These are phyloP conservation scores for Protomyces pachydermus DNA, from an alignment of 1,139 yeast genomes.

Conservation along the genomic window DNA sequence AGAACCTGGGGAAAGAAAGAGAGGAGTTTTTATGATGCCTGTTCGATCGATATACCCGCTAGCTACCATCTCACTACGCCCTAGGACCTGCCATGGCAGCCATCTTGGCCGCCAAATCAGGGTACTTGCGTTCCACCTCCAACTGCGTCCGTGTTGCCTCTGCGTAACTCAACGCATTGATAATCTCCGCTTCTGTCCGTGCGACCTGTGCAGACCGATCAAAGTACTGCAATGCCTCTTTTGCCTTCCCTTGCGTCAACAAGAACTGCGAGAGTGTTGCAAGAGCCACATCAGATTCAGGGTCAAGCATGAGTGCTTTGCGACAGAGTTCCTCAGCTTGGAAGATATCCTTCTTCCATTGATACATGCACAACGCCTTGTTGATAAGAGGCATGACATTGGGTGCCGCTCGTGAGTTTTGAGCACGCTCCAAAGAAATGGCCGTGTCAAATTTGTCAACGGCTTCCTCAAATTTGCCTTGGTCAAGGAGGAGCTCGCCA, in stretches of 20 bases:
- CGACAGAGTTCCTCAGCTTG: slow-evolving; percentile 64
- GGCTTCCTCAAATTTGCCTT: slow-evolving; percentile 67
- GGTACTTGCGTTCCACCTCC: slow-evolving; percentile 49
- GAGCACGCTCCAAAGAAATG: slow-evolving; percentile 65
- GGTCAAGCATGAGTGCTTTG: slow-evolving; percentile 72
- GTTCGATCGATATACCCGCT: too few relatives aligned
- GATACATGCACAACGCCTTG: slow-evolving; percentile 61
- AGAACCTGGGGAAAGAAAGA: too few relatives aligned
- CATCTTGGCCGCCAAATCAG: slow-evolving; percentile 30
- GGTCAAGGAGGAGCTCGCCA: slow-evolving; percentile 88
- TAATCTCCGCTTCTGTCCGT: slow-evolving; percentile 78
- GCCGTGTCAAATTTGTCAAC: slow-evolving; percentile 82
- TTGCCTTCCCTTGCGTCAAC: slow-evolving; percentile 74
- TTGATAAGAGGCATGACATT: slow-evolving; percentile 89
- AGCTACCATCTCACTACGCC: too few relatives aligned
- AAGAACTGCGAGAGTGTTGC: slow-evolving; percentile 86
- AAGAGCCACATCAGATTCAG: slow-evolving; percentile 82
- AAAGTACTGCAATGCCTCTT: slow-evolving; percentile 74
- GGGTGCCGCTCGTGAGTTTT: slow-evolving; percentile 48
- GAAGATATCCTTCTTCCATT: slow-evolving; percentile 40
- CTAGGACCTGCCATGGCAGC: slow-evolving; percentile 15
- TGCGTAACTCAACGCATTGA: slow-evolving; percentile 86
- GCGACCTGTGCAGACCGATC: slow-evolving; percentile 78
- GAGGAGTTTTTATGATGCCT: too few relatives aligned
- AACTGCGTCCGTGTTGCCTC: slow-evolving; percentile 79